Evolutionary conservation across 441 rosid genomes (phyloP), one percentile per base, ranked within the genome.

Genomic region (Hura crepitans): DNA sequence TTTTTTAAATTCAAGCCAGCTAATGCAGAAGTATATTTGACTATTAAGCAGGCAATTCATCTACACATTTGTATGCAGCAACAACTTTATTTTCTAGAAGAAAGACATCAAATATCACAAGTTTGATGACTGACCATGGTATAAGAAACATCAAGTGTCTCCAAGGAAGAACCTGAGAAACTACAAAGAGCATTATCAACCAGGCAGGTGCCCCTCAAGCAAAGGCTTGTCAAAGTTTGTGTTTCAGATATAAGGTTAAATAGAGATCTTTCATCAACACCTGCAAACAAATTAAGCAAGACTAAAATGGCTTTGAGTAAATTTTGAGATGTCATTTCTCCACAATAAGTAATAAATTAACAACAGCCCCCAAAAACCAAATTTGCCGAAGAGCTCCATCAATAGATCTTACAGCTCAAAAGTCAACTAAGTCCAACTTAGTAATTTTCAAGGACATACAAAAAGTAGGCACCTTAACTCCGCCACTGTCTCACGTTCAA

Each of bases 111-210:
- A 25, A 35, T n/a, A 57, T 47, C 27, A 47, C 27, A 50, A 74
- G 37, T 60, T 46, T 42, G 61, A 72, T 63, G 62, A 80, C 92
- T 80, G 62, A 92, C 94, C 93, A 39, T 78, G 28, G 96, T 92
- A 78, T 87, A 75, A 39, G 94, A 85, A 72, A 92, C 84, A 83
- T 92, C 92, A 66, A 92, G 92, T 78, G 78, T 66, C 81, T 88
- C 89, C 83, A 92, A 81, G 58, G 85, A 84, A 82, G 88, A 85
- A 71, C 91, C 88, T 37, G 85, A 75, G 78, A 88, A 86, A 66
- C 70, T 81, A 80, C 70, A 81, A 42, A 92, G 85, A 53, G 80
- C 88, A 68, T 56, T 58, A 69, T 89, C 91, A 65, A 76, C 78
- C 77, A 92, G 85, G 75, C 73, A 39, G 23, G 96, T 87, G 71